Evolutionary conservation across 2,329 filamentous ascomycete species (phyloP), one percentile per base, ranked within the genome.

Genomic region (Cladosporium halotolerans): DNA sequence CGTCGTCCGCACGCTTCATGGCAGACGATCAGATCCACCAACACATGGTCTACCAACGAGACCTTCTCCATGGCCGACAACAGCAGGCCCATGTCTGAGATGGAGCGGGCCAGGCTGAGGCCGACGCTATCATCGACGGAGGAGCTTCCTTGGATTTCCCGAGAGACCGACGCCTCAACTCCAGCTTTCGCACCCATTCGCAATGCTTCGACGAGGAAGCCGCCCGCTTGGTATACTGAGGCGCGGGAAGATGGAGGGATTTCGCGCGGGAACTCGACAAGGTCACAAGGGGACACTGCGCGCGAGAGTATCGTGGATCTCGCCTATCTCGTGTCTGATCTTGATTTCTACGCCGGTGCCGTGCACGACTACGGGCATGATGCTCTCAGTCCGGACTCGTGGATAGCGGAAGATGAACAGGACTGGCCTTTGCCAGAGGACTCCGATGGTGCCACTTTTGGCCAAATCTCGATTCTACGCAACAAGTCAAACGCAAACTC

Each of bases 291-390:
- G 28, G 63, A 57, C 46, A 61, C 58, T 28, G 60, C 65, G 10
- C 53, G 65, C 42, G 65, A 68, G 43, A 64, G 61, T 48, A 67
- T 67, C 31, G 64, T 68, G 38, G 65, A 68, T 53, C 55, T 68
- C 36, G 65, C 67, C 55, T 57, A 67, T 49, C 65, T 68, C 41
- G 66, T 68, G 2, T 67, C 62, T 3, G 66, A 68, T 57, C 61
- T 68, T 14, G 66, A 68, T 52, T 68, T 66, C 58, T 68, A 68
- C 54, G 66, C 66, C 14, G 66, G 66, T 54, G 66, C 66, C n/a
- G 64, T 68, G 7, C 66, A 68, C 57, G 66, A 68, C 55, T 67
- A 63, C 52, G 64, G 66, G 40, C 62, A 61, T 7, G 64, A 63
- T 40, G 66, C 65, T 36, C 43, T 23, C 16, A 46, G 44, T 16